Conservation (phyloP, 2,329 filamentous ascomycete species). For the Blastomyces gilchristii region DNA sequence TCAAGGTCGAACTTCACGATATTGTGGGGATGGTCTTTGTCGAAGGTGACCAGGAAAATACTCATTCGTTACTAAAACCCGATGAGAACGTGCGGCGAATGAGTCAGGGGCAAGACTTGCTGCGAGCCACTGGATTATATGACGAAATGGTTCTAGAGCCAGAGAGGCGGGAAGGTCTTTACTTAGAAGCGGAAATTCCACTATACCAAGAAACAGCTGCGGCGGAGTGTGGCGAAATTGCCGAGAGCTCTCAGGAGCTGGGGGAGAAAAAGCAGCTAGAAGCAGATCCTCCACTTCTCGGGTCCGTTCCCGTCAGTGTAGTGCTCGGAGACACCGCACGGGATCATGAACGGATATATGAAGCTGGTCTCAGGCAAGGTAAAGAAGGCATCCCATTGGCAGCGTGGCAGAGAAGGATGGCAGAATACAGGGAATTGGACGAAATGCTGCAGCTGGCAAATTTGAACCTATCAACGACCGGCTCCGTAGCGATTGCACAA, state of each 20-base stretch:
- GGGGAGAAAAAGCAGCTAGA: conserved; percentile 5
- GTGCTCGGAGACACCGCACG: background rate
- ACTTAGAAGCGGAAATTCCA: background rate
- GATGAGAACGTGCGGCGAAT: background rate
- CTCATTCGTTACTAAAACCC: background rate
- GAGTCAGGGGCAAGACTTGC: background rate
- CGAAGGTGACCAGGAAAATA: background rate
- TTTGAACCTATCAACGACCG: background rate
- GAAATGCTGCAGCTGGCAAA: background rate
- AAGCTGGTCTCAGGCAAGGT: background rate
- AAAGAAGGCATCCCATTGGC: background rate
- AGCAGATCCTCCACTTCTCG: conserved; percentile 2
- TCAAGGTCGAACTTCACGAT: background rate
- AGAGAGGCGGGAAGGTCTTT: background rate
- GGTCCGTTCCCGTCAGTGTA: conserved; percentile 3
- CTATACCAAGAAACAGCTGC: background rate
- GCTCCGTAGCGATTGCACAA: background rate
- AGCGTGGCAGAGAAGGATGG: background rate
- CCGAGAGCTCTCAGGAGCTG: background rate
- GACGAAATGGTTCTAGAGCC: background rate
- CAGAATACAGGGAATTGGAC: background rate
- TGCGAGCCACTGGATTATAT: background rate
- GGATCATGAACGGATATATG: conserved; percentile 3
- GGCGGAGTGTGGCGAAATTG: background rate
- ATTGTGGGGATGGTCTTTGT: conserved; percentile 2